Conservation (phyloP, 345 rosid genomes). For the Eutrema heterophyllum region DNA sequence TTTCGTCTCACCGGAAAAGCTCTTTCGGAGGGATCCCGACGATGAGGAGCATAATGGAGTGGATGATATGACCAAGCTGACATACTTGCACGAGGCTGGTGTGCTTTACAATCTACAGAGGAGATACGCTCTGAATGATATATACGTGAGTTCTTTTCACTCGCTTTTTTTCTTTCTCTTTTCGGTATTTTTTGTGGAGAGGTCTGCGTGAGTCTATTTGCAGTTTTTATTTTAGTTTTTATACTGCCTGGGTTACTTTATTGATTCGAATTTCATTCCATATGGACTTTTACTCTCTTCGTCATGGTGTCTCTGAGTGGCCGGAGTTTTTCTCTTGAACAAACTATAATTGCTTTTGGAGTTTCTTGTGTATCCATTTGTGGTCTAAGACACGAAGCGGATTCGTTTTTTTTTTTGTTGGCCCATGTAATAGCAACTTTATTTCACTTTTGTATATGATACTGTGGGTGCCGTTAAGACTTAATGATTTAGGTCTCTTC, state of each 20-base stretch:
- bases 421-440: background rate
- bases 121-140: constrained; percentile 89
- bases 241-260: background rate
- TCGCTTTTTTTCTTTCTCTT: no score
- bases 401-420: background rate
- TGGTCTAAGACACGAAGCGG: background rate
- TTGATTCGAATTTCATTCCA: constrained; percentile 1
- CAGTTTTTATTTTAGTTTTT: background rate
- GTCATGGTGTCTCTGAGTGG: background rate
- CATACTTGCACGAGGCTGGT: constrained; percentile 95
- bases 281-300: background rate
- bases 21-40: constrained; percentile 66
- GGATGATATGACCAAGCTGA: constrained; percentile 94
- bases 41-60: constrained; percentile 95
- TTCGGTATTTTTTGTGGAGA: background rate
- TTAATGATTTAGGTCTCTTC: background rate
- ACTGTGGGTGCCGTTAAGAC: background rate
- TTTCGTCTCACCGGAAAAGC: constrained; percentile 42
- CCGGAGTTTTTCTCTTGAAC: background rate
- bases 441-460: background rate
- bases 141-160: constrained; percentile 58
- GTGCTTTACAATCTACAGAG: constrained; percentile 87
- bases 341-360: background rate
- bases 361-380: background rate
- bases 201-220: background rate